Evolutionary conservation across 2,329 filamentous ascomycete species (phyloP), one percentile per base, ranked within the genome.

Genomic region (Emericellopsis cladophorae): DNA sequence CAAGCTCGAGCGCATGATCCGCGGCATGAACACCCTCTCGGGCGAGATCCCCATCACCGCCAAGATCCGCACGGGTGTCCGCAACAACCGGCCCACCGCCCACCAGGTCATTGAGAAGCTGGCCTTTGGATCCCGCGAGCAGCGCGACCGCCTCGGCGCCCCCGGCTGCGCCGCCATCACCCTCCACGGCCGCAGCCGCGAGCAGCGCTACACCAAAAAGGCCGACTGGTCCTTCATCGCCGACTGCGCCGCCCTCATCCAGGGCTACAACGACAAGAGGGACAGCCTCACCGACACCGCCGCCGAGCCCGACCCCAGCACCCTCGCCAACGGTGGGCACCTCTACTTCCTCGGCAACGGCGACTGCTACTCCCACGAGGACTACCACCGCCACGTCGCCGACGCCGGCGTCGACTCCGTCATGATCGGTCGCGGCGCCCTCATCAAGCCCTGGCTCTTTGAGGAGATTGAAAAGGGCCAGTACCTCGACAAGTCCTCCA

Each of bases 371-470:
- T 95, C 88, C 5, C 88, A 96, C 59, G 65, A 80, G 26, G 88
- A 96, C 57, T 96, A 96, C 65, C 79, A 79, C 47, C 67, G 79
- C 43, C 80, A 92, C 53, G 68, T 96, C 32, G 71, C 81, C 37
- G 74, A 90, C 44, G 74, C 85, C 31, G 76, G 77, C 37, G 88
- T 96, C 36, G 90, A 96, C 64, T 79, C 79, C n/a, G 84, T 95
- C 56, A 96, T 98, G 92, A 79, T 96, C 45, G 92, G 81, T n/a
- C 84, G 92, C 45, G 92, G 92, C 42, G 92, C 92, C 9, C 74
- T 98, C 44, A 86, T 96, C 64, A 98, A 98, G 65, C 92, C 92
- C 1, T 98, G 92, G 92, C 70, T 98, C 46, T 98, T 96, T 56
- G 92, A 98, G 61, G 92, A 98, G 62, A 96, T 98, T 42, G 77